Conservation (phyloP, 2,329 filamentous ascomycete genomes). For the Myriosclerotinia curreyana region DNA sequence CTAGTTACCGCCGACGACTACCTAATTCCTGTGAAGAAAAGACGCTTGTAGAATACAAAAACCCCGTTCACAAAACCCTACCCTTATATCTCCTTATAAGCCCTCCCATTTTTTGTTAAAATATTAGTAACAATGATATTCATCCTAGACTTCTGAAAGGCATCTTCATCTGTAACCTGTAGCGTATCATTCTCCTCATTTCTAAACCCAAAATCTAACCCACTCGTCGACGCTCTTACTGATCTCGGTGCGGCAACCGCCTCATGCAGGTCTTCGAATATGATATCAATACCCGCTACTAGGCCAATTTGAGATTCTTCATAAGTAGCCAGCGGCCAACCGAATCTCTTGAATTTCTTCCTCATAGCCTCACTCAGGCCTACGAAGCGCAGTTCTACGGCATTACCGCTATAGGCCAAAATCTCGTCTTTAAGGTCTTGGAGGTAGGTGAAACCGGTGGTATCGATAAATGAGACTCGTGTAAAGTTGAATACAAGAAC, state of each 20-base stretch:
- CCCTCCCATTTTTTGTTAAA: slow-evolving; percentile 17
- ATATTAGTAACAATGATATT: slow-evolving; percentile 13
- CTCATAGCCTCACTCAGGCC: slow-evolving; percentile 25
- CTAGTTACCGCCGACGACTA: too few species aligned
- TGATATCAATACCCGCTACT: slow-evolving; percentile 6
- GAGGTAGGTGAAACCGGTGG: slow-evolving; percentile 24
- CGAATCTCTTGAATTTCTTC: slow-evolving; percentile 24
- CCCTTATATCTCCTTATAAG: background rate
- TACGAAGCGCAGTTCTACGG: slow-evolving; percentile 30
- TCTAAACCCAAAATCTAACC: slow-evolving; percentile 4
- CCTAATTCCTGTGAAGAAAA: too few species aligned
- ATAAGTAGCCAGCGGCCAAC: slow-evolving; percentile 8
- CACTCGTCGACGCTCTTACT: slow-evolving; percentile 13
- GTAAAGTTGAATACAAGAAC: slow-evolving; percentile 29
- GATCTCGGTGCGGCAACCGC: background rate
- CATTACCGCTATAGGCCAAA: slow-evolving; percentile 23
- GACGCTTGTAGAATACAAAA: too few species aligned
- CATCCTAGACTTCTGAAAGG: background rate
- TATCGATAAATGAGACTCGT: slow-evolving; percentile 28
- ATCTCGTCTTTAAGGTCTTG: slow-evolving; percentile 25
- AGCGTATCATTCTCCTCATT: slow-evolving; percentile 11
- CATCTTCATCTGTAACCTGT: slow-evolving; percentile 7
- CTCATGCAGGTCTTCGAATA: slow-evolving; percentile 16
- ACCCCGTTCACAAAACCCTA: too few species aligned
- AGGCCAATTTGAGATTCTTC: slow-evolving; percentile 19